Percentiles rank a stretch among this genome's conserved stretches.
These are phyloP conservation scores for Chrysanthemum lavandulifolium DNA, from an alignment of 129 eudicot species.

Conservation along the genomic window DNA sequence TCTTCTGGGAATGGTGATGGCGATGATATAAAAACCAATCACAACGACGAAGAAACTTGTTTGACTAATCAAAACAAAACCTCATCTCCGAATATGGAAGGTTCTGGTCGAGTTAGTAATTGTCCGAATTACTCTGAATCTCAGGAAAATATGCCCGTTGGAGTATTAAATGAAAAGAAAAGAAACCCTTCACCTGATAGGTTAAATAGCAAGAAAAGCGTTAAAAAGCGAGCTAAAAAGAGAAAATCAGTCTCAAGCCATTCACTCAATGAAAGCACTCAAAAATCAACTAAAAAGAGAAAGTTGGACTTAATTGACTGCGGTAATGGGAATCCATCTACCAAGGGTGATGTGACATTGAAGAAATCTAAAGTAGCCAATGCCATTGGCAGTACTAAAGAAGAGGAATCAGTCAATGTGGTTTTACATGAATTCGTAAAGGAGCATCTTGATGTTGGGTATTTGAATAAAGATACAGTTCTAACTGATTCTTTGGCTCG, in stretches of 20 bases:
- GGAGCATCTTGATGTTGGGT: too few relatives aligned
- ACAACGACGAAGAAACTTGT: slow-evolving; percentile 32
- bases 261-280: slow-evolving; percentile 1
- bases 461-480: too few relatives aligned
- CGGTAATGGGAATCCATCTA: not conserved
- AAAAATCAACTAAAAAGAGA: slow-evolving; percentile 26
- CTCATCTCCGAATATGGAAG: slow-evolving; percentile 35
- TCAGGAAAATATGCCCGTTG: slow-evolving; percentile 64
- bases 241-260: too few relatives aligned
- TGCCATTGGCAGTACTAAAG: too few relatives aligned
- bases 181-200: slow-evolving; percentile 15
- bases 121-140: slow-evolving; percentile 72
- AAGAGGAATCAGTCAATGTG: too few relatives aligned
- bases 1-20: slow-evolving; percentile 39
- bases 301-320: slow-evolving; percentile 28
- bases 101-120: slow-evolving; percentile 36
- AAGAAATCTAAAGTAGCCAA: too few relatives aligned
- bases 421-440: too few relatives aligned
- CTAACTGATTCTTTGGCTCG: too few relatives aligned
- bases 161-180: slow-evolving; percentile 46
- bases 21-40: slow-evolving; percentile 42
- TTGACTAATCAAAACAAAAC: slow-evolving; percentile 33
- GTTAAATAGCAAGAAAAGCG: too few relatives aligned
- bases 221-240: too few relatives aligned
- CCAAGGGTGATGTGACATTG: too few relatives aligned